phyloP scores from a whole-genome alignment of 345 rosid species.

The Populus tremula region DNA sequence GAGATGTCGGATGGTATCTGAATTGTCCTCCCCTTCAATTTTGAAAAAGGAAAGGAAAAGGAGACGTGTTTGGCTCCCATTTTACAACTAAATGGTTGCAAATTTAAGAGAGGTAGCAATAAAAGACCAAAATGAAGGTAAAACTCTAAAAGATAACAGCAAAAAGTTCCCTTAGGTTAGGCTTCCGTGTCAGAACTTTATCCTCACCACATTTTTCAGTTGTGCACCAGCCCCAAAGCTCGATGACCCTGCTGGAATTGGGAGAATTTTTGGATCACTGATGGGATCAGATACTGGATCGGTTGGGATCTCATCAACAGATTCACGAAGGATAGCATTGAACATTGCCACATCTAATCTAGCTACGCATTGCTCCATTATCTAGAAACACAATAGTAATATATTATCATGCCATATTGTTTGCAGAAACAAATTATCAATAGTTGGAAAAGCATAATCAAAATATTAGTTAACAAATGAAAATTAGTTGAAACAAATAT shows the following conservation, averaged over 20 bases:
- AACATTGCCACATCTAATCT: constrained; percentile 95
- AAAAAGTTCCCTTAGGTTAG: neutral
- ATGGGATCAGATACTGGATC: constrained; percentile 96
- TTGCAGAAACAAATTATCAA: no score
- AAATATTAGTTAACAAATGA: neutral
- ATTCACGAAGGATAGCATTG: constrained; percentile 95
- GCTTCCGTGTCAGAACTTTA: constrained; percentile 4
- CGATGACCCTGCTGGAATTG: constrained; percentile 70
- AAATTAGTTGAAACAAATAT: neutral
- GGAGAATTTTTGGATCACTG: constrained; percentile 70
- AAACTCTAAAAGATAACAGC: no score
- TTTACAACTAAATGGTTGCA: no score
- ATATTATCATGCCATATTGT: neutral
- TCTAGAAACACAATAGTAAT: constrained; percentile 35
- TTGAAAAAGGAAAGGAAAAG: no score
- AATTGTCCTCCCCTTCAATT: no score
- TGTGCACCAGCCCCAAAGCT: constrained; percentile 94
- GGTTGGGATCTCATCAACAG: constrained; percentile 75
- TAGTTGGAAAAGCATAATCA: neutral
- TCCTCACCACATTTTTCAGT: constrained; percentile 75
- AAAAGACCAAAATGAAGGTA: no score
- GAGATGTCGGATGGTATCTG: no score
- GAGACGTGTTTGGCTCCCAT: no score
- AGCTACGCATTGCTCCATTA: constrained; percentile 94
- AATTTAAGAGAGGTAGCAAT: no score